Percentiles rank a stretch among this genome's conserved stretches.
Conservation (phyloP, 345 rosid species). For the Arabis hirsuta region DNA sequence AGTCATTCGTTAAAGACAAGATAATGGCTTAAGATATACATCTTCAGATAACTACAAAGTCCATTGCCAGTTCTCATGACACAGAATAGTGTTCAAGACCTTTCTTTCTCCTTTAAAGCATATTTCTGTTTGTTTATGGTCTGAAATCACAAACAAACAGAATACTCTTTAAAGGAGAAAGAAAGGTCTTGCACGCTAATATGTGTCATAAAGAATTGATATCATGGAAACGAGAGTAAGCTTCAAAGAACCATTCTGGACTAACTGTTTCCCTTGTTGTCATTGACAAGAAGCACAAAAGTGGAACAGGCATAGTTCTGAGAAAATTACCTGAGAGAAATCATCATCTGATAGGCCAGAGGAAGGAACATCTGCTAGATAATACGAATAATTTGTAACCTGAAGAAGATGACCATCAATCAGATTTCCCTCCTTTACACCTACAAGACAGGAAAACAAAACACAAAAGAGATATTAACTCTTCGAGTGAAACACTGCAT, state of each 20-base stretch:
- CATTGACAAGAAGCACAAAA: neutral
- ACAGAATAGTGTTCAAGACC: neutral
- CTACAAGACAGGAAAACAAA: slow-evolving; percentile 44
- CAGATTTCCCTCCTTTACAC: slow-evolving; percentile 53
- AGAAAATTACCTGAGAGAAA: slow-evolving; percentile 63
- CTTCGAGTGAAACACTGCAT: neutral
- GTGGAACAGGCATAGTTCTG: neutral
- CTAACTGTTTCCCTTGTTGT: slow-evolving; percentile 38
- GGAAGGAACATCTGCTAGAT: slow-evolving; percentile 49
- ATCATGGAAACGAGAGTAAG: slow-evolving; percentile 47
- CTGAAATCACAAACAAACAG: slow-evolving; percentile 1
- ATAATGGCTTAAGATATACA: slow-evolving; percentile 2
- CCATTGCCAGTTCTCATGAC: neutral
- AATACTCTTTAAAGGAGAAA: neutral
- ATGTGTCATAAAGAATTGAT: neutral
- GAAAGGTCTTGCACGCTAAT: slow-evolving; percentile 1
- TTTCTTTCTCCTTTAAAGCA: too few relatives aligned
- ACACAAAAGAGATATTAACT: neutral
- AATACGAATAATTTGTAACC: slow-evolving; percentile 53
- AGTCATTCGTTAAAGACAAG: neutral
- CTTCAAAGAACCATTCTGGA: slow-evolving; percentile 55
- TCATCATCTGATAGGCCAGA: slow-evolving; percentile 71
- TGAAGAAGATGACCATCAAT: slow-evolving; percentile 53
- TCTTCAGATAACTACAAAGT: slow-evolving; percentile 7
- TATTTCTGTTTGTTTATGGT: neutral